Evolutionary conservation across 1,284 basidiomycete species (phyloP).

Genomic region (Veloboletus limbatus): DNA sequence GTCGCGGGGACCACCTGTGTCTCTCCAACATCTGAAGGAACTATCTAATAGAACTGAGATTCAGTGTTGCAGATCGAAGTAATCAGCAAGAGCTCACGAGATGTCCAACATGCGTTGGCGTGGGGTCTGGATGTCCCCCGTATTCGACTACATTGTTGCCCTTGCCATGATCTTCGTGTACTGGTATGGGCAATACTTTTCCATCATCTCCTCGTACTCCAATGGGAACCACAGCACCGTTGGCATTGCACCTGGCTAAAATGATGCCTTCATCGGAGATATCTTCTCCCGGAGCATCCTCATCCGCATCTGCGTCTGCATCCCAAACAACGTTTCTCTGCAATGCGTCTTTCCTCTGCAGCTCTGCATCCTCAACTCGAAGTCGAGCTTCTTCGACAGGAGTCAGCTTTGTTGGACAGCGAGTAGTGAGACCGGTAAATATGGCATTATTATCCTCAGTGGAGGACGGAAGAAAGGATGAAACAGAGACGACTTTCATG

Average conservation of each 20-base stretch:
- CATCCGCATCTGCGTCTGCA: conserved; percentile 52
- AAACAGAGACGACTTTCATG: conserved; percentile 67
- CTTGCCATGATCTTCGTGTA: conserved; percentile 18
- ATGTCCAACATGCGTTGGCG: conserved; percentile 55
- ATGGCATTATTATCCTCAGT: conserved; percentile 56
- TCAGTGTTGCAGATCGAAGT: background rate
- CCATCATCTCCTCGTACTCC: conserved; percentile 50
- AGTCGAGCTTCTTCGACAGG: conserved; percentile 53
- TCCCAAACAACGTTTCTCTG: conserved; percentile 48
- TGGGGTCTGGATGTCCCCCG: conserved; percentile 47
- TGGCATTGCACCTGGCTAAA: conserved; percentile 24
- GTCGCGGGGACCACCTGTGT: conserved; percentile 41
- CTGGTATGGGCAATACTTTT: conserved; percentile 38
- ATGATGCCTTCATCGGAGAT: conserved; percentile 45
- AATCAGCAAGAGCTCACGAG: conserved; percentile 41
- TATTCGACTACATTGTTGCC: conserved; percentile 43
- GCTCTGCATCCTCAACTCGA: conserved; percentile 52
- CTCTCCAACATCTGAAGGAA: conserved; percentile 37
- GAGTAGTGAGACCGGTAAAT: conserved; percentile 50
- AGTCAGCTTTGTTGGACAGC: conserved; percentile 42
- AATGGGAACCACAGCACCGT: conserved; percentile 36
- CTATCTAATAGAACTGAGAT: conserved; percentile 16
- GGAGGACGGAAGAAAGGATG: conserved; percentile 65
- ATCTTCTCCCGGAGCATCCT: conserved; percentile 50
- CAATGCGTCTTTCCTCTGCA: conserved; percentile 47